phyloP scores from a whole-genome alignment of 2,329 filamentous ascomycete genomes.

The Trichoderma pleuroti region DNA sequence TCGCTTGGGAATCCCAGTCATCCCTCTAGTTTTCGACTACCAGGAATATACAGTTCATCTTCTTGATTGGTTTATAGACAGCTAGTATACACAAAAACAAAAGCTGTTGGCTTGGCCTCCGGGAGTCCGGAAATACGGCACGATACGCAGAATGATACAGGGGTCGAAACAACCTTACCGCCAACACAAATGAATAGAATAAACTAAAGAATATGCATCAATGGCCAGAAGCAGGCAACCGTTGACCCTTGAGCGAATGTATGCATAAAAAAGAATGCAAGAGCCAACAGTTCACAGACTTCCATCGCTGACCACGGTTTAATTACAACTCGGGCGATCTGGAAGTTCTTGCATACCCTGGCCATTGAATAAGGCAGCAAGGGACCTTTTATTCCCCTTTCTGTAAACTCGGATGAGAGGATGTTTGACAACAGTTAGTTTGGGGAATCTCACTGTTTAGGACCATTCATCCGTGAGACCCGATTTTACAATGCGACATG shows the following conservation, averaged over 20 bases:
- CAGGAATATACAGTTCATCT: neutral
- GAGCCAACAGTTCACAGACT: neutral
- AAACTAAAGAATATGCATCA: neutral
- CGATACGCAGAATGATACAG: neutral
- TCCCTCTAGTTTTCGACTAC: neutral
- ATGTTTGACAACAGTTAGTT: neutral
- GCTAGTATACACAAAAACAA: neutral
- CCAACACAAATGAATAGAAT: neutral
- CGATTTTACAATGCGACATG: neutral
- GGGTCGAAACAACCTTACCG: neutral
- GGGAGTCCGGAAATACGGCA: neutral
- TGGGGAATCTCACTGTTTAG: neutral
- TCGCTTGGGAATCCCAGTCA: neutral
- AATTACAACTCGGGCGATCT: neutral
- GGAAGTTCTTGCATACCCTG: neutral
- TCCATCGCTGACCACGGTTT: neutral
- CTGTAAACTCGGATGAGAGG: neutral
- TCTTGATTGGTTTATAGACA: neutral
- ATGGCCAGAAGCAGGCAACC: neutral
- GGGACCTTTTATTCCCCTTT: neutral
- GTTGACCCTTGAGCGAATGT: neutral
- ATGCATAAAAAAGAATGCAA: neutral
- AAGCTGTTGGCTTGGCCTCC: neutral
- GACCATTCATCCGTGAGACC: neutral
- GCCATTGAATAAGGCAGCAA: neutral